Evolutionary conservation across 2,329 filamentous ascomycete species (phyloP).

Genomic region (Aspergillus pseudoglaucus): DNA sequence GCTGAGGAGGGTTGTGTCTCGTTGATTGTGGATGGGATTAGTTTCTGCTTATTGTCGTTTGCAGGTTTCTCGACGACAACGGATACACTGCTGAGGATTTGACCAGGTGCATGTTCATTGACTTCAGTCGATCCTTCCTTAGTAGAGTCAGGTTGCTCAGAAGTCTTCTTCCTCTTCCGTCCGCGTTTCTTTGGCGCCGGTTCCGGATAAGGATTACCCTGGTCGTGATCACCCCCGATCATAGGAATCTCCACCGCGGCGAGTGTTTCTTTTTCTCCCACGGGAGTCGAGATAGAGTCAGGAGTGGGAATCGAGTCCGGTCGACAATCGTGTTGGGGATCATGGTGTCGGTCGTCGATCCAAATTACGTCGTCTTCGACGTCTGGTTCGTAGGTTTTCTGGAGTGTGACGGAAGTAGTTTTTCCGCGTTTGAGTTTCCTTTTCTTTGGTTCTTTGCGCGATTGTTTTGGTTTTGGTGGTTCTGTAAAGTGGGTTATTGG

Average conservation of each 20-base stretch:
- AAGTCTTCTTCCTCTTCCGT: conserved; percentile 34
- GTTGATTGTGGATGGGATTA: too few relatives aligned
- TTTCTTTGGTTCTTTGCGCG: conserved; percentile 30
- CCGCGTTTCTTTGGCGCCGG: conserved; percentile 36
- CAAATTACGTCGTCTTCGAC: conserved; percentile 39
- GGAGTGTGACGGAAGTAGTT: conserved; percentile 29
- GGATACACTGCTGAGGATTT: neutral
- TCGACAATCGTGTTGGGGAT: neutral
- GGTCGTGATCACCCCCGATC: neutral
- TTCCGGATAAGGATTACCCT: neutral
- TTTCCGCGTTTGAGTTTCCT: conserved; percentile 41
- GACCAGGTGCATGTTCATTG: neutral
- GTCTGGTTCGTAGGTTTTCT: conserved; percentile 23
- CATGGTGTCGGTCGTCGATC: conserved; percentile 25
- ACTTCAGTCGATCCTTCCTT: neutral
- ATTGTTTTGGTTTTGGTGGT: neutral
- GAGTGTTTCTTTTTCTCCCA: conserved; percentile 4
- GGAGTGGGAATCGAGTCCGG: neutral
- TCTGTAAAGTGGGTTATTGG: neutral
- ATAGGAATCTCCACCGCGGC: neutral
- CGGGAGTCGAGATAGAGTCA: neutral
- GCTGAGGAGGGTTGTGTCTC: neutral
- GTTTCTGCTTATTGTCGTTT: neutral
- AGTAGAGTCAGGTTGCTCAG: conserved; percentile 13
- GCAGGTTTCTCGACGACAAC: neutral